These are phyloP conservation scores for Kluyveromyces dobzhanskii DNA, from an alignment of 805 yeast genomes.

Conservation along the genomic window DNA sequence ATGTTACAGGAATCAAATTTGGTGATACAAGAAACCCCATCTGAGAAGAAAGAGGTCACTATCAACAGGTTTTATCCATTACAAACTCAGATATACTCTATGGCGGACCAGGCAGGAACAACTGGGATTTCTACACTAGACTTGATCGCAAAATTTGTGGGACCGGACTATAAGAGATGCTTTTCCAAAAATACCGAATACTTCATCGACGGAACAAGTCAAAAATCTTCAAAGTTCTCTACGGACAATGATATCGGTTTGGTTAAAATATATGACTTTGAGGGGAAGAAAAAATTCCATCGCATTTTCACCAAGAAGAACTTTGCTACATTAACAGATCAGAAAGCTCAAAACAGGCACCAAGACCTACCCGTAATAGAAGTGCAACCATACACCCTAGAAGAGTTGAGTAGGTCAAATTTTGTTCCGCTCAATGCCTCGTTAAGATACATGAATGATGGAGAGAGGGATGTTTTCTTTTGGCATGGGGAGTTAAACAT, in stretches of 20 bases:
- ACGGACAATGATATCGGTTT: constrained; percentile 31
- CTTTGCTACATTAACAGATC: constrained; percentile 28
- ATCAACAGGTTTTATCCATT: constrained; percentile 54
- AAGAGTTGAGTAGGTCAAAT: constrained; percentile 16
- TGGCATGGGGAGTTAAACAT: constrained; percentile 28
- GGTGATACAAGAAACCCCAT: constrained; percentile 15
- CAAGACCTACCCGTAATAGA: constrained; percentile 1
- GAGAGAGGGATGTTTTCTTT: constrained; percentile 18
- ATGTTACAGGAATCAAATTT: constrained; percentile 21
- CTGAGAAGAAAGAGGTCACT: constrained; percentile 10
- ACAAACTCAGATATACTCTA: constrained; percentile 52
- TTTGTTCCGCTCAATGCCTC: constrained; percentile 24
- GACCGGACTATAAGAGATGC: constrained; percentile 44
- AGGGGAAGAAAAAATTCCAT: constrained; percentile 66
- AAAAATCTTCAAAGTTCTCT: constrained; percentile 10
- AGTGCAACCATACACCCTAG: constrained; percentile 10
- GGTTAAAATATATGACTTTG: constrained; percentile 59
- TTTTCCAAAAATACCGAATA: constrained; percentile 44
- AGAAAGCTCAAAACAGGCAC: constrained; percentile 19
- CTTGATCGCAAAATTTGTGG: constrained; percentile 42
- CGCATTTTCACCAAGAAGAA: constrained; percentile 47
- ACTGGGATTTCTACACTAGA: constrained; percentile 57
- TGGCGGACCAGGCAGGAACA: constrained; percentile 33
- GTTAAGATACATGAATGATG: constrained; percentile 17
- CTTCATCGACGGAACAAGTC: constrained; percentile 34